phyloP scores from a whole-genome alignment of 495 filamentous ascomycete genomes.

The Penicillium canariense region DNA sequence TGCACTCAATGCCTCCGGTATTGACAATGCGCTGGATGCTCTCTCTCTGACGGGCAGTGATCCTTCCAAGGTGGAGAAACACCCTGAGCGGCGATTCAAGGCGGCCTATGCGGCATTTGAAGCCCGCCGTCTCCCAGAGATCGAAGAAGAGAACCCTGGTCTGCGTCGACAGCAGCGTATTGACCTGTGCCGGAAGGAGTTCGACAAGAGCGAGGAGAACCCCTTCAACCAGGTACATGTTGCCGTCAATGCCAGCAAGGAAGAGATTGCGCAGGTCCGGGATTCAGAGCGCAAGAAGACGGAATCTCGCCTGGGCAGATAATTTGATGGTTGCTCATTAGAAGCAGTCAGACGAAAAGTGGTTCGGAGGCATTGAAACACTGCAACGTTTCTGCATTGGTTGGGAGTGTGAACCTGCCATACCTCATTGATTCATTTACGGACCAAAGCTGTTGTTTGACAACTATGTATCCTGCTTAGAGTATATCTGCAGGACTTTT shows the following conservation, averaged over 20 bases:
- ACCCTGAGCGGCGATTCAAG: constrained; percentile 82
- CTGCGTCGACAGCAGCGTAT: constrained; percentile 76
- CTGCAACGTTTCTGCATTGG: too few species aligned
- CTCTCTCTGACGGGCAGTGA: constrained; percentile 60
- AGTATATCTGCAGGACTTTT: neutral
- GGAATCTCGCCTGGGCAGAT: constrained; percentile 62
- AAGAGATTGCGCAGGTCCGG: constrained; percentile 68
- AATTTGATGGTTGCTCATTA: constrained; percentile 9
- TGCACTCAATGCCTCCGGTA: constrained; percentile 74
- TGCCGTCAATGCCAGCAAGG: constrained; percentile 70
- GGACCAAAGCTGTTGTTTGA: neutral
- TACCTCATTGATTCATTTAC: neutral
- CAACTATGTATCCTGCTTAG: neutral
- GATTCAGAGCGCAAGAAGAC: constrained; percentile 69
- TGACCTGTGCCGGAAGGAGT: constrained; percentile 80
- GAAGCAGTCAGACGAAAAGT: neutral
- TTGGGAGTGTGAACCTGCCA: neutral
- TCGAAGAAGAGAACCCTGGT: constrained; percentile 76
- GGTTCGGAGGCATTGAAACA: too few species aligned
- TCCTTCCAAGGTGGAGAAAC: constrained; percentile 69
- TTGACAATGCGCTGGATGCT: constrained; percentile 88
- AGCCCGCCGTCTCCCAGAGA: constrained; percentile 77
- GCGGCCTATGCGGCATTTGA: constrained; percentile 87
- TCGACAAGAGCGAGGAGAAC: constrained; percentile 87
- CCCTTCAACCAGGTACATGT: constrained; percentile 83